phyloP scores from a whole-genome alignment of 73 alveolate species.

The Effrenium voratum region DNA sequence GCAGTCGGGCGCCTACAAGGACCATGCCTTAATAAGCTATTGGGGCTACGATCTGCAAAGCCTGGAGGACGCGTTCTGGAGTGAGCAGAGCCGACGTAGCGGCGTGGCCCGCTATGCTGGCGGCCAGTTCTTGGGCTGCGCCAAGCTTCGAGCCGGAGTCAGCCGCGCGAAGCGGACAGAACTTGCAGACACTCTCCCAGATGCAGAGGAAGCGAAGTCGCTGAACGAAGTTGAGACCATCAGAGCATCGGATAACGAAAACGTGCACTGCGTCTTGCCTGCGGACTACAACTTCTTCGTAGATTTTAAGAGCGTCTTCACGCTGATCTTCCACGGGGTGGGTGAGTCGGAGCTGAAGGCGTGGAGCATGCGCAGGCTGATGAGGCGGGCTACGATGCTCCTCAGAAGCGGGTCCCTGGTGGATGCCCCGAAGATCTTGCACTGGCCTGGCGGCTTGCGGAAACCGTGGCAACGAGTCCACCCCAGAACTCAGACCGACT shows the following conservation, averaged over 20 bases:
- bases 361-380: too few relatives aligned
- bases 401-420: conserved; percentile 48
- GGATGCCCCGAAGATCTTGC: conserved; percentile 39
- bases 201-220: background rate
- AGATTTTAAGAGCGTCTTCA: conserved; percentile 25
- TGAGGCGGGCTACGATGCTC: background rate
- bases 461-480: conserved; percentile 55
- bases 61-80: conserved; percentile 74
- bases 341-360: background rate
- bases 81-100: background rate
- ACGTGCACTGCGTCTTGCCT: conserved; percentile 67
- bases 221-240: background rate
- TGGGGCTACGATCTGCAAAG: conserved; percentile 81
- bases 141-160: background rate
- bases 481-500: background rate
- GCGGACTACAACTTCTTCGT: conserved; percentile 74
- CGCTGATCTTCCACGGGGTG: background rate
- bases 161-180: background rate
- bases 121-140: conserved; percentile 19
- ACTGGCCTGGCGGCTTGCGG: conserved; percentile 73
- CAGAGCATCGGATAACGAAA: background rate
- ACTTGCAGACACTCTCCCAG: background rate
- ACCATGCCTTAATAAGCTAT: conserved; percentile 36
- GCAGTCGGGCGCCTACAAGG: conserved; percentile 49
- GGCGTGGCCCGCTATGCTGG: conserved; percentile 7